Evolutionary conservation across 106 monocot species (phyloP).

Genomic region (Acorus gramineus): DNA sequence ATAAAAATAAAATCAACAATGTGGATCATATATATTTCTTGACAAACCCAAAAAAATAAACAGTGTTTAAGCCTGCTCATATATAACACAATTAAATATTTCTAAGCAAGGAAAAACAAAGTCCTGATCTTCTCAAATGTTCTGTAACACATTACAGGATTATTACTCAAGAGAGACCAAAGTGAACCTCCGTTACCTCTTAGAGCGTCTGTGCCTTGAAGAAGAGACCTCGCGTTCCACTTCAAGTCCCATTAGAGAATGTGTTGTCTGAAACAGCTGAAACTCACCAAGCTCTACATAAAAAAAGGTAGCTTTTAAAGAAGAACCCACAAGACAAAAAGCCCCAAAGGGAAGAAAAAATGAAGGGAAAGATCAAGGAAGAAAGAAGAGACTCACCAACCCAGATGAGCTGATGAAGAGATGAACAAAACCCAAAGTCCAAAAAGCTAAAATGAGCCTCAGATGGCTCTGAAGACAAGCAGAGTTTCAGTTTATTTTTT

Average conservation of each 20-base stretch:
- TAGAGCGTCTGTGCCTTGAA: conserved; percentile 41
- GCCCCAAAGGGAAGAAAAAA: not conserved
- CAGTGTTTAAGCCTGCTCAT: too few species aligned
- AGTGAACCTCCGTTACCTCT: conserved; percentile 35
- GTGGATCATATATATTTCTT: too few species aligned
- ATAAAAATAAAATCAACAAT: not conserved
- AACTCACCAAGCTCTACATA: not conserved
- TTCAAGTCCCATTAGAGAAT: conserved; percentile 19
- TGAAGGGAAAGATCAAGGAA: not conserved
- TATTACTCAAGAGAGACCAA: not conserved
- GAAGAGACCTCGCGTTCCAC: conserved; percentile 5
- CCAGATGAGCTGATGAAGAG: not conserved
- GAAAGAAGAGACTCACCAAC: not conserved
- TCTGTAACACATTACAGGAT: conserved; percentile 4
- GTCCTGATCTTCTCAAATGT: not conserved
- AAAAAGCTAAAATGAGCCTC: conserved; percentile 1
- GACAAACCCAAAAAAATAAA: conserved; percentile 3
- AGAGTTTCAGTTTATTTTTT: not conserved
- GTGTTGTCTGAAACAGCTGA: not conserved
- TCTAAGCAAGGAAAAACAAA: too few species aligned
- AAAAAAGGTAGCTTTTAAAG: not conserved
- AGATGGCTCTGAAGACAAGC: conserved; percentile 5
- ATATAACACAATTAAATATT: too few species aligned
- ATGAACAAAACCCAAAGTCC: not conserved
- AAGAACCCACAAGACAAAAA: not conserved